Conservation (phyloP, 257 asterid species). For the Solanum gandarillasii region DNA sequence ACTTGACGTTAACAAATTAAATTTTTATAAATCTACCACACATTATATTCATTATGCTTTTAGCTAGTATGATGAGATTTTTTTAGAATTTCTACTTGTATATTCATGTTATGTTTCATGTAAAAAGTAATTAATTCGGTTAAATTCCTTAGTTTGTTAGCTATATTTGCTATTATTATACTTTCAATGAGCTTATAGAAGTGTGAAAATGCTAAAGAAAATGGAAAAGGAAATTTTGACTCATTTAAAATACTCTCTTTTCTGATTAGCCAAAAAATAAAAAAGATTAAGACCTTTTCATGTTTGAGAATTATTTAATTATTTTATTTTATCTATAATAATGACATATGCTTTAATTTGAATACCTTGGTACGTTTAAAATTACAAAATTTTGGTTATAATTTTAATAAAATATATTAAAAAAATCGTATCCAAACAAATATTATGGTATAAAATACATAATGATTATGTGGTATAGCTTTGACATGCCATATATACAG, state of each 20-base stretch:
- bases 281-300: neutral
- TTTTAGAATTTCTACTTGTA: neutral
- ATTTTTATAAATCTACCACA: too few species aligned
- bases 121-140: neutral
- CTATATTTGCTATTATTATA: neutral
- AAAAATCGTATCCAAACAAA: neutral
- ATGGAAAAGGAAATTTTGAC: too few species aligned
- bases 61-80: neutral
- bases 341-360: neutral
- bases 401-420: too few species aligned
- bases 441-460: neutral
- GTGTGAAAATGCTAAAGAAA: neutral
- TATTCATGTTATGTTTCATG: too few species aligned
- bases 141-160: neutral
- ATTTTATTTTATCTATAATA: neutral
- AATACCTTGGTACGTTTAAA: too few species aligned
- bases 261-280: too few species aligned
- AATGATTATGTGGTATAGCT: neutral
- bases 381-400: neutral
- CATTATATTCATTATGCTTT: neutral
- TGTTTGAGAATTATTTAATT: neutral
- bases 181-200: neutral
- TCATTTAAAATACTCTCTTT: neutral
- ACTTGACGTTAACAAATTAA: too few species aligned
- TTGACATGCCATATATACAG: neutral